Percentiles rank a stretch among this genome's conserved stretches.
These are phyloP conservation scores for Xylaria sp. DNA, from an alignment of 2,329 filamentous ascomycete genomes.

Conservation along the genomic window DNA sequence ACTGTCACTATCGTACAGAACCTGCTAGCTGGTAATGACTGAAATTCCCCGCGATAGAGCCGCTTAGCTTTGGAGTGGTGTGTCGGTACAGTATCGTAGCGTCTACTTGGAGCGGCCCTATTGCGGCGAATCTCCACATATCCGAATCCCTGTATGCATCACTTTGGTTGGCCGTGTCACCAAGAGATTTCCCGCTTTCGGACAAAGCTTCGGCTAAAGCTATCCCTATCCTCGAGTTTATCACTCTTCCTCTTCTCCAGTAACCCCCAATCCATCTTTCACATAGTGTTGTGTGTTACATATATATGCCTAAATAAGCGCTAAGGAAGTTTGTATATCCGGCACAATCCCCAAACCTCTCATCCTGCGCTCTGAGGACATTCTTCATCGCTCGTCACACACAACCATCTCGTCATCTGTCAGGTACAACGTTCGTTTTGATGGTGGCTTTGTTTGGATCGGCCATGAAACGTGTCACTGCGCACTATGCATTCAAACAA, in stretches of 20 bases:
- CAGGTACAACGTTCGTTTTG: slow-evolving; percentile 12
- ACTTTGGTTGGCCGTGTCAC: slow-evolving; percentile 27
- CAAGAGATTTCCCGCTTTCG: slow-evolving; percentile 22
- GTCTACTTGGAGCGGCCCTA: slow-evolving; percentile 42
- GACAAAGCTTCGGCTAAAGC: slow-evolving; percentile 17
- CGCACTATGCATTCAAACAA: slow-evolving; percentile 5
- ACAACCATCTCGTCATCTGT: not conserved
- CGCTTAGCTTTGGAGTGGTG: slow-evolving; percentile 30
- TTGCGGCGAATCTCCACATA: slow-evolving; percentile 37
- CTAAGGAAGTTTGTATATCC: not conserved
- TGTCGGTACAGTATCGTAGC: not conserved
- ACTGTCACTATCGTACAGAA: not conserved
- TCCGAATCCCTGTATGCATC: slow-evolving; percentile 20
- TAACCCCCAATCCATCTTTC: no score
- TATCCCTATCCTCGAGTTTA: slow-evolving; percentile 8
- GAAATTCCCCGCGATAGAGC: slow-evolving; percentile 42
- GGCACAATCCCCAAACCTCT: not conserved
- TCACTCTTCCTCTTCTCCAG: not conserved
- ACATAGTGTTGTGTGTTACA: no score
- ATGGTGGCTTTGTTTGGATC: slow-evolving; percentile 7
- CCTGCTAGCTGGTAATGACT: slow-evolving; percentile 10
- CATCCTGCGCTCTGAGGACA: no score
- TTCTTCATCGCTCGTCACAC: not conserved
- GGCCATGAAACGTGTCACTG: slow-evolving; percentile 25
- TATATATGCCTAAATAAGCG: no score